These are phyloP conservation scores for Forsythia viridissima DNA, from an alignment of 257 asterid species.

Conservation along the genomic window DNA sequence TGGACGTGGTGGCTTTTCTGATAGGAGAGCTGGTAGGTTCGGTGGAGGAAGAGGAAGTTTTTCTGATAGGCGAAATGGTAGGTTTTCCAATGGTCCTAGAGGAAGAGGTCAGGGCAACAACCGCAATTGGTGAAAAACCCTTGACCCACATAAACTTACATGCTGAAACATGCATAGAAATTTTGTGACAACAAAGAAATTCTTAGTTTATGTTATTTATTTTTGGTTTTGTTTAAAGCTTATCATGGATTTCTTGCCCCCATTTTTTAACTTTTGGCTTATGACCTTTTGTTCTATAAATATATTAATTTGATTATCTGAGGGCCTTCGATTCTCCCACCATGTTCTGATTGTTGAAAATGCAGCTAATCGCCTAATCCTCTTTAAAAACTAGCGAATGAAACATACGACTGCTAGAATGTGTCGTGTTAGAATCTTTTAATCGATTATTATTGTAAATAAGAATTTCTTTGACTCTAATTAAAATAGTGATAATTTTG, in stretches of 20 bases:
- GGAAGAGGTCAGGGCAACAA: slow-evolving; percentile 37
- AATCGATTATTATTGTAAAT: too few species aligned
- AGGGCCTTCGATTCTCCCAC: too few species aligned
- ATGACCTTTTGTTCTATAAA: too few species aligned
- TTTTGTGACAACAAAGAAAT: slow-evolving; percentile 30
- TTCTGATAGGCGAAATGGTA: slow-evolving; percentile 27
- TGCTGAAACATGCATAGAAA: slow-evolving; percentile 24
- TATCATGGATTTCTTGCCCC: not conserved
- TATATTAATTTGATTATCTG: too few species aligned
- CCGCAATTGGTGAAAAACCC: slow-evolving; percentile 50
- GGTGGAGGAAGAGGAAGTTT: slow-evolving; percentile 43
- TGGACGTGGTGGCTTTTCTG: slow-evolving; percentile 55
- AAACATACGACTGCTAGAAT: too few species aligned
- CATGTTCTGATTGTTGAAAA: too few species aligned
- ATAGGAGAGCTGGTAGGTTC: slow-evolving; percentile 32
- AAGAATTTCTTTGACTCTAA: too few species aligned
- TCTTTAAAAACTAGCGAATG: too few species aligned
- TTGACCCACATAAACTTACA: not conserved
- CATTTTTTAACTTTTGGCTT: too few species aligned
- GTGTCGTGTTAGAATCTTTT: too few species aligned
- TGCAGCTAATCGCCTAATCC: too few species aligned
- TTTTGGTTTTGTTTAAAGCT: not conserved
- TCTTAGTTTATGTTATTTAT: not conserved
- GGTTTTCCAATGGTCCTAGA: slow-evolving; percentile 28
- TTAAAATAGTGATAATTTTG: too few species aligned